These are phyloP conservation scores for Fusarium sp. DNA, from an alignment of 2,329 filamentous ascomycete genomes.

Conservation along the genomic window DNA sequence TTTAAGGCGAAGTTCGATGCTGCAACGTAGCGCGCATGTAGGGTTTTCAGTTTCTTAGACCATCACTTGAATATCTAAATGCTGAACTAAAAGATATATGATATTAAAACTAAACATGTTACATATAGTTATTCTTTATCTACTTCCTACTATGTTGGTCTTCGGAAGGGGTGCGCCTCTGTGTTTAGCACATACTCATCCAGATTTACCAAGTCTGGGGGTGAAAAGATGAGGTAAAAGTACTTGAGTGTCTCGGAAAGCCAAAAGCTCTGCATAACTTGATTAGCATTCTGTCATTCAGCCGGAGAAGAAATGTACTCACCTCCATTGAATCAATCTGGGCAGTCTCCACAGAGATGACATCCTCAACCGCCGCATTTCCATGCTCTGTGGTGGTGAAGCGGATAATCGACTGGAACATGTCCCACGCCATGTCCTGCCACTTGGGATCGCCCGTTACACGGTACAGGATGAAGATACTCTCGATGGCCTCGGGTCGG, in stretches of 20 bases:
- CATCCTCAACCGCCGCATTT: constrained; percentile 65
- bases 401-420: constrained; percentile 65
- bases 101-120: too few relatives aligned
- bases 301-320: constrained; percentile 46
- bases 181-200: constrained; percentile 78
- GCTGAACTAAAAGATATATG: too few relatives aligned
- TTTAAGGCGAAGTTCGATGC: too few relatives aligned
- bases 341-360: constrained; percentile 53
- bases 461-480: constrained; percentile 65
- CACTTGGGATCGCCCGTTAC: constrained; percentile 64
- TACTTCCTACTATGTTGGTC: constrained; percentile 21
- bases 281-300: neutral
- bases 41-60: too few relatives aligned
- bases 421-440: constrained; percentile 68
- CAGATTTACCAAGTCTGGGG: constrained; percentile 74
- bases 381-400: constrained; percentile 64
- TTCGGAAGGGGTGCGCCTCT: constrained; percentile 64
- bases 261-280: constrained; percentile 75
- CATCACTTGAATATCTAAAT: too few relatives aligned
- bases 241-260: constrained; percentile 83
- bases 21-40: too few relatives aligned
- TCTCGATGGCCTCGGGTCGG: constrained; percentile 67
- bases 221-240: constrained; percentile 80
- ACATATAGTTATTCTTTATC: neutral
- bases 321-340: constrained; percentile 74